Base-by-base conservation (phyloP, 176 grass and related monocot species). In the Puccinellia tenuiflora region DNA sequence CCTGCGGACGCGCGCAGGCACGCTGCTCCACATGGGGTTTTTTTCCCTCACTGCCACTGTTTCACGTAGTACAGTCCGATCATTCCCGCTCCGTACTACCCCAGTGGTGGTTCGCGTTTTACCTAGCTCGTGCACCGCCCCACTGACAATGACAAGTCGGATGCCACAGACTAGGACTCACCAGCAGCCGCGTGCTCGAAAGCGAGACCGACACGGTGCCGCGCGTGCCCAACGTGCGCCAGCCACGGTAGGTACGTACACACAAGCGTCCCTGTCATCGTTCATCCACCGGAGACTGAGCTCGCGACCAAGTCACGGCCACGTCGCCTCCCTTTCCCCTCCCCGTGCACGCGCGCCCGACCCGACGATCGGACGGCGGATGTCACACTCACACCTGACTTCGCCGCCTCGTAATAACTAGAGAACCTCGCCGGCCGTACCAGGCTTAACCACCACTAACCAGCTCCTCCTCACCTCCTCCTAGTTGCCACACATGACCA, bases 221-320 rank as follows among this genome's bases (percentile, higher is more conserved):
- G 67, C 53, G 82, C 73, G 34, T 85, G 83, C 73, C 9, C 2
- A 85, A 77, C 24, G 83, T 85, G 61, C 73, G 33, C 30, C 68
- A 39, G 14, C 30, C 68, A 39, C 8, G 38, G 43, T 40, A 16
- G 38, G 38, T 45, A 69, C 2, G 11, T 21, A 12, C 56, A 25
- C 1, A 3, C 24, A 3, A 3, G 1, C 25, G 62, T 85, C 73
- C 4, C 46, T 26, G 1, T 9, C 35, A 48, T 46, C 55, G 22
- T 25, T 3, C 55, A 31, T 18, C 43, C 14, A 46, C 77, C 59
- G 2, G 24, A 31, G 24, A 31, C 47, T 0, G 69, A 40, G 30
- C 45, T 2, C 16, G 47, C 47, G 64, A 68, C 7, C 46, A 0
- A 54, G 7, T n/a, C n/a, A 45, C 14, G 68, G 35, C 26, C 69